Evolutionary conservation across 176 grass and related monocot species (phyloP), one percentile per base, ranked within the genome.

Genomic region (Eragrostis nindensis): DNA sequence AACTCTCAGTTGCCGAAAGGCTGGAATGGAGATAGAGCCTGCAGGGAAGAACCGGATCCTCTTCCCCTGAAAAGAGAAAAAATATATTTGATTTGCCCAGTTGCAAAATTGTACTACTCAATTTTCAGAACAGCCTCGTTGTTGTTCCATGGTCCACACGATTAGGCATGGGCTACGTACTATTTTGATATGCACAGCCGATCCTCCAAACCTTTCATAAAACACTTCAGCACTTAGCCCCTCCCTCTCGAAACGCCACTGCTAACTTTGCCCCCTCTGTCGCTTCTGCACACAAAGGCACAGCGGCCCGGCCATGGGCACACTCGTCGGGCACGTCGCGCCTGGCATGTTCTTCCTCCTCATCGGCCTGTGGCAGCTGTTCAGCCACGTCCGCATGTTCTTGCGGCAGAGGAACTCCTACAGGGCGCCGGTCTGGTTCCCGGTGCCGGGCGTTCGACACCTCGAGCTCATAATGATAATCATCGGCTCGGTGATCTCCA

Each of bases 341-440:
- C 94, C 94, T 19, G 94, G 94, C 19, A 72, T 70, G 19, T 92
- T 92, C 4, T 97, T 97, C 89, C 76, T 97, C 0, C 59, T 97
- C 22, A 97, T 97, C 68, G 94, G 94, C 5, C 49, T 97, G 55
- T 94, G 91, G 89, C 94, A 97, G 48, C 86, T 97, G 50, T 94
- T 94, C 87, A 94, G 86, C 83, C 92, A 97, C 87, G 85, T 67
- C 72, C 88, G 80, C 29, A 80, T 97, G 5, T 94, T 88, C 85
- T 27, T 66, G 36, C 82, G 88, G 68, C 87, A 82, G 4, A 92
- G 92, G 25, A 38, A 74, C 32, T 88, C 92, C 19, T 97, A 97
- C 75, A 41, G 76, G 4, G 94, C 94, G 9, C 87, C 87, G 12
- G 73, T 93, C 29, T 97, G 94, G 94, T 94, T 97, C 87, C 91